Conservation (phyloP, 2,329 filamentous ascomycete species). For the Colletotrichum sidae region DNA sequence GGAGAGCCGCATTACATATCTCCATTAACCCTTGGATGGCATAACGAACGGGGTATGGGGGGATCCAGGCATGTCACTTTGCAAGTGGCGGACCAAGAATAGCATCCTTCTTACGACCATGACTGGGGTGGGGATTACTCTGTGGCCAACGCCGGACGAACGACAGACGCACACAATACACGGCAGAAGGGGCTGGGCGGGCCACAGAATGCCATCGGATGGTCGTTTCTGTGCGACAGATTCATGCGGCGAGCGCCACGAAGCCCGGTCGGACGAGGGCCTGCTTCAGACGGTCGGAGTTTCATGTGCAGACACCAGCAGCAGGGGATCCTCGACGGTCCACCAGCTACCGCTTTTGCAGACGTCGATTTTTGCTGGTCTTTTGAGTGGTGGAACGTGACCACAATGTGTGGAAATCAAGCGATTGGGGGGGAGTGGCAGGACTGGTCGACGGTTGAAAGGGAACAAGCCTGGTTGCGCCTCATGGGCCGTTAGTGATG, state of each 20-base stretch:
- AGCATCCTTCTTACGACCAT: constrained; percentile 10
- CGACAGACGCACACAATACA: background rate
- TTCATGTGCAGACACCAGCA: constrained; percentile 28
- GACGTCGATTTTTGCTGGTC: background rate
- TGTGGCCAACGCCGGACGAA: too few relatives aligned
- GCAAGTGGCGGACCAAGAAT: constrained; percentile 19
- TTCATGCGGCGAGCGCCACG: constrained; percentile 33
- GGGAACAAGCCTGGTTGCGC: too few relatives aligned
- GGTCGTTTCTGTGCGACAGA: constrained; percentile 33
- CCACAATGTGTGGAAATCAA: constrained; percentile 20
- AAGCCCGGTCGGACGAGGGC: constrained; percentile 30
- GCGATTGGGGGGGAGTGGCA: background rate
- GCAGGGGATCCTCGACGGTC: constrained; percentile 3
- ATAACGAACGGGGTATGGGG: background rate
- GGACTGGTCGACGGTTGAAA: background rate
- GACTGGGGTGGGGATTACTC: background rate
- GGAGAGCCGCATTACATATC: constrained; percentile 33
- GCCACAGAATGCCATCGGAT: constrained; percentile 26
- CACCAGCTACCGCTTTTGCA: too few relatives aligned
- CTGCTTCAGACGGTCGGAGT: constrained; percentile 35
- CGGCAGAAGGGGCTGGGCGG: constrained; percentile 6
- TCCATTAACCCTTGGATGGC: background rate
- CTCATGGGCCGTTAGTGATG: too few relatives aligned
- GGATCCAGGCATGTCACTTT: background rate
- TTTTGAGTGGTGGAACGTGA: constrained; percentile 1